A percentile compares a stretch with the other conserved stretches of the same genome.
Evolutionary conservation across 805 yeast species (phyloP).

Genomic region (Jamesozyma spencerorum): DNA sequence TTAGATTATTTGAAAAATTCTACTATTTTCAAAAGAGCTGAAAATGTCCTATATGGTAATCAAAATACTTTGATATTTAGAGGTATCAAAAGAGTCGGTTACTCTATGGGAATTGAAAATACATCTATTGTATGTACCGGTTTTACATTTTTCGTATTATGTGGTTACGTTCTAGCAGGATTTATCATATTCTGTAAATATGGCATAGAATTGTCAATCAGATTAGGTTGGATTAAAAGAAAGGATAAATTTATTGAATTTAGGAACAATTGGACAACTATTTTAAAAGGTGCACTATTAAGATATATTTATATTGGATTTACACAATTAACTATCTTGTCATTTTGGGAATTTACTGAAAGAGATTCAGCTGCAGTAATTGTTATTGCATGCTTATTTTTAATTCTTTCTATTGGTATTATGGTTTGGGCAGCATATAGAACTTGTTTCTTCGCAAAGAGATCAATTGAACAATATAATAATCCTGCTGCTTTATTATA

Average conservation of each 20-base stretch:
- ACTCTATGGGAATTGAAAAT: conserved; percentile 64
- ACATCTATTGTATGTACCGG: conserved; percentile 81
- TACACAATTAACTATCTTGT: conserved; percentile 66
- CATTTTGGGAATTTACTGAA: conserved; percentile 79
- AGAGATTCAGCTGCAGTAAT: conserved; percentile 83
- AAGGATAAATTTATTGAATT: conserved; percentile 40
- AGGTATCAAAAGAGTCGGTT: conserved; percentile 82
- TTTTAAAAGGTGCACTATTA: conserved; percentile 69
- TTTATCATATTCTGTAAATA: conserved; percentile 49
- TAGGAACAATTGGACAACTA: conserved; percentile 45
- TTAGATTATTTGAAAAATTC: conserved; percentile 15
- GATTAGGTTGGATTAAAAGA: conserved; percentile 39
- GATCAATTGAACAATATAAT: conserved; percentile 48
- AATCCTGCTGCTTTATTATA: conserved; percentile 84
- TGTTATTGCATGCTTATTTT: conserved; percentile 65
- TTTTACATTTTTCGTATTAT: conserved; percentile 70
- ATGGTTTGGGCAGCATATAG: conserved; percentile 58
- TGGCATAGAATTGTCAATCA: conserved; percentile 38
- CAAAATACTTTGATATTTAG: conserved; percentile 57
- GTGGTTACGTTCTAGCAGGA: conserved; percentile 67
- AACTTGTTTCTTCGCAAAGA: conserved; percentile 53
- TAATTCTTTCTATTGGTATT: conserved; percentile 50
- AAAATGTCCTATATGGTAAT: conserved; percentile 41
- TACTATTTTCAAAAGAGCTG: conserved; percentile 31
- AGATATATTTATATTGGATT: conserved; percentile 79